Conservation (phyloP, 805 yeast genomes). For the Saturnispora quitensis region DNA sequence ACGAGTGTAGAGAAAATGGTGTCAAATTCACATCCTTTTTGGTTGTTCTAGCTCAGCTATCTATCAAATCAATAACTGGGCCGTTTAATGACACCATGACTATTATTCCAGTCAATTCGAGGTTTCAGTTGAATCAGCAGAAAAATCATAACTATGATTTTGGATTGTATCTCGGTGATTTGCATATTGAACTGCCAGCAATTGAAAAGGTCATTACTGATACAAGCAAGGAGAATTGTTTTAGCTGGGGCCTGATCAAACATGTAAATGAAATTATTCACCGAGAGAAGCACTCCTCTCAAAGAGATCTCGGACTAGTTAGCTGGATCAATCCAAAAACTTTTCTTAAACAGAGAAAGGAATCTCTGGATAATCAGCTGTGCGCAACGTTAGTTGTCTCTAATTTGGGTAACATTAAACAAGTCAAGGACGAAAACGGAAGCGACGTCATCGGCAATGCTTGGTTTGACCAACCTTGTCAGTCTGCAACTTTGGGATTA, state of each 20-base stretch:
- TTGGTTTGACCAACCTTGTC: slow-evolving; percentile 12
- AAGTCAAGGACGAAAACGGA: background rate
- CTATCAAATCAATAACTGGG: slow-evolving; percentile 10
- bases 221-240: background rate
- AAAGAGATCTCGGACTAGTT: slow-evolving; percentile 10
- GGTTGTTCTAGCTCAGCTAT: slow-evolving; percentile 6
- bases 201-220: slow-evolving; percentile 2
- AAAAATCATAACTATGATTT: slow-evolving; percentile 1
- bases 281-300: slow-evolving; percentile 4
- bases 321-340: slow-evolving; percentile 8
- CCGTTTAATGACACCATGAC: slow-evolving; percentile 9
- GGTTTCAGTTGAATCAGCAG: slow-evolving; percentile 3
- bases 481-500: slow-evolving; percentile 9
- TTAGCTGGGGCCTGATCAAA: slow-evolving; percentile 11
- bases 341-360: slow-evolving; percentile 6
- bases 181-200: slow-evolving; percentile 9
- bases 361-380: slow-evolving; percentile 3
- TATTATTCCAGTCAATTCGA: slow-evolving; percentile 11
- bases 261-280: slow-evolving; percentile 10
- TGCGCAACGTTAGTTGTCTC: slow-evolving; percentile 14
- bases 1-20: slow-evolving; percentile 6
- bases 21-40: slow-evolving; percentile 12
- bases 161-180: slow-evolving; percentile 12
- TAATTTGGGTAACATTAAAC: slow-evolving; percentile 3
- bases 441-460: slow-evolving; percentile 5